A percentile compares a stretch with the other conserved stretches of the same genome.
Conservation (phyloP, 441 rosid species). For the Lepidium campestre region DNA sequence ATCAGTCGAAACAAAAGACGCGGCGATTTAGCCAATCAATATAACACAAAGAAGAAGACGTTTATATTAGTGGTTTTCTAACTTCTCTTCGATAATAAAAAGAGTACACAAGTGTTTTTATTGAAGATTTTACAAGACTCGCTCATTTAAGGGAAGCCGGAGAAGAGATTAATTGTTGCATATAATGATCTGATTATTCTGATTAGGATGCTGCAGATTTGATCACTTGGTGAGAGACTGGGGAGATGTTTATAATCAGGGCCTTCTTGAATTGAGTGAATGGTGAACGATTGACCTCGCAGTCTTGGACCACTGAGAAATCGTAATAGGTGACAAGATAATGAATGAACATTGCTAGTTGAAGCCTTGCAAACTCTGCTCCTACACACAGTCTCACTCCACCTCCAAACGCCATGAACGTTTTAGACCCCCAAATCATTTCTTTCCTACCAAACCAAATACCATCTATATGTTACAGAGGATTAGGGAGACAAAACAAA, state of each 20-base stretch:
- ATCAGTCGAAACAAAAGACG: too few species aligned
- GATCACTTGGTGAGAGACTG: background rate
- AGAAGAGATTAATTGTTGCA: background rate
- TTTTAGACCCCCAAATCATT: background rate
- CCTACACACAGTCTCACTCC: background rate
- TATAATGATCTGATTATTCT: background rate
- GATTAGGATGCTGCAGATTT: background rate
- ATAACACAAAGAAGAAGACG: too few species aligned
- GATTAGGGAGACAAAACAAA: too few species aligned
- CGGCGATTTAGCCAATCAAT: too few species aligned
- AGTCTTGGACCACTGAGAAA: background rate
- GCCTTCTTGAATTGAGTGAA: background rate
- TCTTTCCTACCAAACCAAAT: background rate
- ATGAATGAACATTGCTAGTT: background rate
- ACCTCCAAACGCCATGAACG: background rate
- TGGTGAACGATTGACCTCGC: background rate
- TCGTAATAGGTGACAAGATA: background rate
- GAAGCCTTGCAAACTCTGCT: slow-evolving; percentile 1
- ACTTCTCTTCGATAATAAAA: too few species aligned
- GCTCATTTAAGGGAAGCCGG: too few species aligned
- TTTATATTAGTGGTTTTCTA: too few species aligned
- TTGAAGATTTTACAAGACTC: too few species aligned
- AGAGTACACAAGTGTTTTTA: too few species aligned
- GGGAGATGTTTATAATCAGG: background rate
- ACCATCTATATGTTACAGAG: background rate